A percentile compares a stretch with the other conserved stretches of the same genome.
These are phyloP conservation scores for Botrytis medusae DNA, from an alignment of 2,329 filamentous ascomycete genomes.

Conservation along the genomic window DNA sequence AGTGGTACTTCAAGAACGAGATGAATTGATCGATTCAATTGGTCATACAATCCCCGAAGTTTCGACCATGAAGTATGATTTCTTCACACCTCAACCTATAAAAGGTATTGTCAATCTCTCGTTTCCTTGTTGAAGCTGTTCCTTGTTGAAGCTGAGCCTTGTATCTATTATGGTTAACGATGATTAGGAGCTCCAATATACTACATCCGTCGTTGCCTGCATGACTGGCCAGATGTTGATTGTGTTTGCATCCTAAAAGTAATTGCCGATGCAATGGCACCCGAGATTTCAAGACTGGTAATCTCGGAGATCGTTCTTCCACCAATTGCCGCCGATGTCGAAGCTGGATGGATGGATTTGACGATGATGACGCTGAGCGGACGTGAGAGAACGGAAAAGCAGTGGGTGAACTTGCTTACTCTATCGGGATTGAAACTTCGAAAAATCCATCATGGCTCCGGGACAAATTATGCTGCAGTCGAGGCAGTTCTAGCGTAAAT, in stretches of 20 bases:
- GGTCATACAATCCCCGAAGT: constrained; percentile 36
- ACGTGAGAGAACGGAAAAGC: constrained; percentile 40
- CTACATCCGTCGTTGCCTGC: constrained; percentile 44
- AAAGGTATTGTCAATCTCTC: constrained; percentile 24
- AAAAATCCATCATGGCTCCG: constrained; percentile 15
- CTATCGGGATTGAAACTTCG: constrained; percentile 13
- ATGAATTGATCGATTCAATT: constrained; percentile 34
- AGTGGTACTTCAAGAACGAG: constrained; percentile 46
- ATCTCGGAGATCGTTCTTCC: constrained; percentile 48
- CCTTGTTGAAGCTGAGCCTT: background rate
- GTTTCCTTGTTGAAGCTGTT: background rate
- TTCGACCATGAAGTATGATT: constrained; percentile 36
- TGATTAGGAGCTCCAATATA: constrained; percentile 37
- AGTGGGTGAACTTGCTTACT: constrained; percentile 16
- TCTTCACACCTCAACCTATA: constrained; percentile 38
- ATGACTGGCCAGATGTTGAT: constrained; percentile 43
- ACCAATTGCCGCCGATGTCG: constrained; percentile 38
- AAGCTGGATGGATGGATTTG: constrained; percentile 41
- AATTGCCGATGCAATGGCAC: constrained; percentile 17
- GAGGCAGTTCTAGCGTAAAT: constrained; percentile 8
- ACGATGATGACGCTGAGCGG: constrained; percentile 42
- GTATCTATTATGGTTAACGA: background rate
- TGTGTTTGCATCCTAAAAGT: constrained; percentile 21
- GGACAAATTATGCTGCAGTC: constrained; percentile 21
- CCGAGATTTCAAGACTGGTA: constrained; percentile 36